Evolutionary conservation across 768 basidiomycete genomes (phyloP).

Genomic region (Gymnopilus junonius): DNA sequence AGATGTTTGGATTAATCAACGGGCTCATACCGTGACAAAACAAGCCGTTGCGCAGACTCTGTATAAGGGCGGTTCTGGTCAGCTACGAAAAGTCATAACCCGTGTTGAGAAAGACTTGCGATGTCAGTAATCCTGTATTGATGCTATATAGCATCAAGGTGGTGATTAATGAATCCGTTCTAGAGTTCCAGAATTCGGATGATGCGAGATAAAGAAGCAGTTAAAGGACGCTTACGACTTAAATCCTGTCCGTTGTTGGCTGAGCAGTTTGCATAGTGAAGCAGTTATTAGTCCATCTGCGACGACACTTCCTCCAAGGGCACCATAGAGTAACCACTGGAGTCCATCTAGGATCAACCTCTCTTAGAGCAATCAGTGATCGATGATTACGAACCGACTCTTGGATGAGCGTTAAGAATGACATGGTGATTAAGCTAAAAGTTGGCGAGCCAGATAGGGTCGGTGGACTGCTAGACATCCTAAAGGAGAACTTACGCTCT

Average conservation of each 20-base stretch:
- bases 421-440: conserved; percentile 22
- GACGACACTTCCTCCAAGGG: conserved; percentile 24
- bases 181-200: not conserved
- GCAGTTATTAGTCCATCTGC: conserved; percentile 27
- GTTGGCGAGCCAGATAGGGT: not conserved
- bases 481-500: conserved; percentile 14
- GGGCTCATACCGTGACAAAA: conserved; percentile 26
- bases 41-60: conserved; percentile 30
- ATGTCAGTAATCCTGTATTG: conserved; percentile 32
- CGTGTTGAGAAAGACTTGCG: conserved; percentile 14
- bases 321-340: conserved; percentile 27
- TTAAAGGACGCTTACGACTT: conserved; percentile 17
- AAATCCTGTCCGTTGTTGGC: conserved; percentile 25
- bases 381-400: conserved; percentile 19
- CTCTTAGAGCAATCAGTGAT: not conserved
- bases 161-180: conserved; percentile 28
- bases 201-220: not conserved
- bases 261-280: conserved; percentile 25
- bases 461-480: not conserved
- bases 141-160: conserved; percentile 29
- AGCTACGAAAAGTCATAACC: not conserved
- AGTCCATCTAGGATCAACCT: not conserved
- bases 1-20: too few species aligned
- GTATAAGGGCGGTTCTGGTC: not conserved
- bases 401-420: conserved; percentile 18